phyloP scores from a whole-genome alignment of 2,329 filamentous ascomycete genomes.

The Cercospora sp. region DNA sequence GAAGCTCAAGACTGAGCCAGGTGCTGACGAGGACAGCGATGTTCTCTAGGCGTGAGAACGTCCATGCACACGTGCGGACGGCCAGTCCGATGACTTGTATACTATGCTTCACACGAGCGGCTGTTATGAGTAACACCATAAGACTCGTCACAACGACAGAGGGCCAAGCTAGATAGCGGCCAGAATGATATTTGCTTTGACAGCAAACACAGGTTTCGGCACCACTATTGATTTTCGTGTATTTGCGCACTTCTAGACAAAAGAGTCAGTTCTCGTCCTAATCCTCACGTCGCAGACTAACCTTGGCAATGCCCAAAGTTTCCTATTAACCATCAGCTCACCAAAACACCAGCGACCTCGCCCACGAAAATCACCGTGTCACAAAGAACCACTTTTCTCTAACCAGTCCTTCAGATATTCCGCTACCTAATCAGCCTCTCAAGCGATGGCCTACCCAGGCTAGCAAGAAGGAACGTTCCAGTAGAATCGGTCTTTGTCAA shows the following conservation, averaged over 20 bases:
- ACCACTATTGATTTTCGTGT: too few species aligned
- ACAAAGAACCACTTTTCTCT: not conserved
- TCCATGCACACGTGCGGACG: too few species aligned
- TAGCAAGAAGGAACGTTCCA: not conserved
- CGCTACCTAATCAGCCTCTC: constrained; percentile 9
- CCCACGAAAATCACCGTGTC: not conserved
- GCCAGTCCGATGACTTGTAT: too few species aligned
- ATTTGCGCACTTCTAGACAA: not conserved
- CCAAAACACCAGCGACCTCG: not conserved
- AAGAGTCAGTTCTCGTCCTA: not conserved
- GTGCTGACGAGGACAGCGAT: too few species aligned
- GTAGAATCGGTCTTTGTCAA: not conserved
- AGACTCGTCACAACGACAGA: too few species aligned
- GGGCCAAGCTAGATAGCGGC: too few species aligned
- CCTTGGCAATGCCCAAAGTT: not conserved
- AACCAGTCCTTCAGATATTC: constrained; percentile 8
- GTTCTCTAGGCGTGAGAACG: too few species aligned
- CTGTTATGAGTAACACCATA: too few species aligned
- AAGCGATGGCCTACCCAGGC: not conserved
- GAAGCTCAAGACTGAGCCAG: too few species aligned
- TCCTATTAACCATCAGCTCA: not conserved
- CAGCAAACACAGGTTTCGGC: too few species aligned
- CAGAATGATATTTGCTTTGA: too few species aligned
- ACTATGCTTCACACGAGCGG: too few species aligned
- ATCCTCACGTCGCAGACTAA: not conserved